Conservation (phyloP, 306 rosid genomes). For the Trichosanthes truncata region DNA sequence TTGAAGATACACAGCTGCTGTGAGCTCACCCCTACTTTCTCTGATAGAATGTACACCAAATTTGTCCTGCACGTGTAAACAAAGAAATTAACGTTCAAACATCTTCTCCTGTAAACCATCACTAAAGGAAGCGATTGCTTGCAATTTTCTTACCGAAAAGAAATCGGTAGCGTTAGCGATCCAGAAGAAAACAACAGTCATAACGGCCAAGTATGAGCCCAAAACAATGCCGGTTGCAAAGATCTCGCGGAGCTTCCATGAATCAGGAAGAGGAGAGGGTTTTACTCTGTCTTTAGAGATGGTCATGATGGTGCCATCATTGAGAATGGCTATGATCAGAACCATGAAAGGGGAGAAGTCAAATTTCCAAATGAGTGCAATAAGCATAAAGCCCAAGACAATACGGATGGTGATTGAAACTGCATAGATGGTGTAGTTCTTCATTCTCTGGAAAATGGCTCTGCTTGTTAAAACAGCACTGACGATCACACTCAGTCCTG, state of each 20-base stretch:
- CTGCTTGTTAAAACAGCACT: conserved; percentile 85
- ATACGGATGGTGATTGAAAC: conserved; percentile 84
- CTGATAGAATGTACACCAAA: conserved; percentile 65
- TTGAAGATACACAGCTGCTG: conserved; percentile 85
- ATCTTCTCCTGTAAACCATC: neutral
- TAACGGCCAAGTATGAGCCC: conserved; percentile 73
- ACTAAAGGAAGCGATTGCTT: neutral
- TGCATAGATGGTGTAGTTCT: conserved; percentile 88
- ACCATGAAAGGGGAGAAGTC: conserved; percentile 99
- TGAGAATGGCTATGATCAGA: conserved; percentile 72
- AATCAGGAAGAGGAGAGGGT: conserved; percentile 90
- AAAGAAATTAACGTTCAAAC: neutral
- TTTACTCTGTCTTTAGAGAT: conserved; percentile 87
- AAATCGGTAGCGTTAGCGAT: conserved; percentile 44
- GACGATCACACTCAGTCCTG: conserved; percentile 79
- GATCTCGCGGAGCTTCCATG: conserved; percentile 87
- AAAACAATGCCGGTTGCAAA: conserved; percentile 68
- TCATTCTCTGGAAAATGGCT: conserved; percentile 91
- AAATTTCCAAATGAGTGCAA: conserved; percentile 83
- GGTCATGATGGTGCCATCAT: conserved; percentile 94
- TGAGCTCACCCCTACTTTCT: conserved; percentile 31
- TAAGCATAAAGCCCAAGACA: conserved; percentile 64
- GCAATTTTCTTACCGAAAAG: conserved; percentile 41
- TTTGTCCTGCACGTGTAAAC: conserved; percentile 28
- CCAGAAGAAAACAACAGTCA: conserved; percentile 92